Percentiles rank a stretch among this genome's conserved stretches.
Conservation (phyloP, 495 filamentous ascomycete genomes). For the Aspergillus saccharolyticus region DNA sequence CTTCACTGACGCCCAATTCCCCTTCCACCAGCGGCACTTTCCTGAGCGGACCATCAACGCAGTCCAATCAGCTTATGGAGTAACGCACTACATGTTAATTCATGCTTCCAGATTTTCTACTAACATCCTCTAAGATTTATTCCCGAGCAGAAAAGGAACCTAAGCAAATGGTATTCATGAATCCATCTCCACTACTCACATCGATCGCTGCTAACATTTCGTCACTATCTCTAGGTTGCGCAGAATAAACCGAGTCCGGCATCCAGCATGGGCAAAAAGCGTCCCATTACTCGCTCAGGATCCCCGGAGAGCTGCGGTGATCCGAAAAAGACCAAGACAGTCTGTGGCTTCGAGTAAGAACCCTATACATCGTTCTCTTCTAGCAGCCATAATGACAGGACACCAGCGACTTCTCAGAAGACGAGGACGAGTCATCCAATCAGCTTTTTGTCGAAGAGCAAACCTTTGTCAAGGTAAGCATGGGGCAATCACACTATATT, state of each 20-base stretch:
- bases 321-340: background rate
- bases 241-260: background rate
- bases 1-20: background rate
- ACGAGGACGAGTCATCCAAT: background rate
- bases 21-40: background rate
- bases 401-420: background rate
- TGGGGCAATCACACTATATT: background rate
- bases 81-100: background rate
- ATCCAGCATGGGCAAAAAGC: background rate
- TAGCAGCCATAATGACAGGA: background rate
- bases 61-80: background rate
- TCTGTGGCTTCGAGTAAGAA: background rate
- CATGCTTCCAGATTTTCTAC: background rate
- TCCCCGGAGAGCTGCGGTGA: background rate
- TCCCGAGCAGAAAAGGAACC: background rate
- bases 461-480: background rate
- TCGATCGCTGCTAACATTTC: background rate
- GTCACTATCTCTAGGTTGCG: background rate
- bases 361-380: too few species aligned
- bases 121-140: background rate
- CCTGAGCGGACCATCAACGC: background rate
- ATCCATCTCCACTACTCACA: background rate
- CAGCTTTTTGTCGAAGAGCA: background rate
- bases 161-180: background rate
- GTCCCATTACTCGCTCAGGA: background rate